phyloP scores from a whole-genome alignment of 1,284 basidiomycete species.

The Trichosporon coremiiforme region DNA sequence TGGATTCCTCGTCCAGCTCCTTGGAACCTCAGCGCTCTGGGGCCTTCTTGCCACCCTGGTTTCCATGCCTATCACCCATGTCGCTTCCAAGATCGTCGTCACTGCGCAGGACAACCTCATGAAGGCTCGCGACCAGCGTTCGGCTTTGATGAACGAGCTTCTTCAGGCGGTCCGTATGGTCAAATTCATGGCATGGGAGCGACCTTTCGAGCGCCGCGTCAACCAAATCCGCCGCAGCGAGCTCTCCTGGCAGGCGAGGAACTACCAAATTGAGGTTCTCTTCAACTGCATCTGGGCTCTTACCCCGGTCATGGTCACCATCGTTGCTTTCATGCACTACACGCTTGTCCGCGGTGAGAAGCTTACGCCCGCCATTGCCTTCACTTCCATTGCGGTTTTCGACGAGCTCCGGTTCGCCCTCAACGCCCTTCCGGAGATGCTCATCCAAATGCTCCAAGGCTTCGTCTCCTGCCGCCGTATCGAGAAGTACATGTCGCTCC shows the following conservation, averaged over 20 bases:
- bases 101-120: slow-evolving; percentile 82
- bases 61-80: slow-evolving; percentile 85
- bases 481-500: slow-evolving; percentile 77
- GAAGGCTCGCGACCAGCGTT: slow-evolving; percentile 87
- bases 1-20: slow-evolving; percentile 74
- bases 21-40: slow-evolving; percentile 70
- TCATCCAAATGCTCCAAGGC: slow-evolving; percentile 79
- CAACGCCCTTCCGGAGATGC: slow-evolving; percentile 83
- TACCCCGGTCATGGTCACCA: slow-evolving; percentile 55
- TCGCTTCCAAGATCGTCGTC: slow-evolving; percentile 81
- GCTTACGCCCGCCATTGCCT: slow-evolving; percentile 81
- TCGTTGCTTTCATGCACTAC: slow-evolving; percentile 64
- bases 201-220: slow-evolving; percentile 78
- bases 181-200: slow-evolving; percentile 96
- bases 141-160: slow-evolving; percentile 90
- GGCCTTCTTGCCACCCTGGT: slow-evolving; percentile 79
- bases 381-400: slow-evolving; percentile 74
- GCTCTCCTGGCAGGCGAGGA: slow-evolving; percentile 77
- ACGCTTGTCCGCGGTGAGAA: slow-evolving; percentile 62
- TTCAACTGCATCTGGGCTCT: slow-evolving; percentile 76
- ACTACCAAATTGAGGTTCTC: slow-evolving; percentile 79
- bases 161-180: slow-evolving; percentile 90
- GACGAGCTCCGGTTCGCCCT: slow-evolving; percentile 72
- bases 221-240: slow-evolving; percentile 74
- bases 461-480: slow-evolving; percentile 86